Percentiles rank a stretch among this genome's conserved stretches.
Conservation (phyloP, 345 rosid genomes). For the Crucihimalaya himalaica region DNA sequence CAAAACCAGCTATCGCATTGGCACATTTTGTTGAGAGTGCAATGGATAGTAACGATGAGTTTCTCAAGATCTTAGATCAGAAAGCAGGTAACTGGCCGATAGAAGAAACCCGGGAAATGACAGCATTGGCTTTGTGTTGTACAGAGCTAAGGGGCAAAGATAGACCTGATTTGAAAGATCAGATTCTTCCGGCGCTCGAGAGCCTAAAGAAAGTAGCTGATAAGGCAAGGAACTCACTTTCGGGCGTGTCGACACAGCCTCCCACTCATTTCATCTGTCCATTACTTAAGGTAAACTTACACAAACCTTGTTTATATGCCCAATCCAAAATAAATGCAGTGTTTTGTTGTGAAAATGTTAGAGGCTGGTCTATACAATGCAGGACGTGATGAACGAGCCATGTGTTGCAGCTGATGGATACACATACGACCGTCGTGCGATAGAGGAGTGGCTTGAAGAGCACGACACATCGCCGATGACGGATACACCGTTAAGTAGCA, state of each 20-base stretch:
- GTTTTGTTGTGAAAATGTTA: not conserved
- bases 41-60: slow-evolving; percentile 45
- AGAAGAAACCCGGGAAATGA: slow-evolving; percentile 71
- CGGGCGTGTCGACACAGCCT: slow-evolving; percentile 33
- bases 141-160: slow-evolving; percentile 83
- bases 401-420: slow-evolving; percentile 92
- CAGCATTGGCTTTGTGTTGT: slow-evolving; percentile 65
- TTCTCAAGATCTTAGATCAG: slow-evolving; percentile 60
- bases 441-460: slow-evolving; percentile 71
- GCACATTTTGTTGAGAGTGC: slow-evolving; percentile 71
- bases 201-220: slow-evolving; percentile 60
- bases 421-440: slow-evolving; percentile 73
- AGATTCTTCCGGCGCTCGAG: slow-evolving; percentile 73
- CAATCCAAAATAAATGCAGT: too few relatives aligned
- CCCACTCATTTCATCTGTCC: slow-evolving; percentile 86
- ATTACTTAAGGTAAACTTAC: slow-evolving; percentile 61
- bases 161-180: slow-evolving; percentile 55
- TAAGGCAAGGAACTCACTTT: slow-evolving; percentile 43
- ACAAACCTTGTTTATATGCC: not conserved
- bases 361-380: slow-evolving; percentile 22
- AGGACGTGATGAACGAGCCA: slow-evolving; percentile 87
- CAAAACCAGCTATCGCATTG: slow-evolving; percentile 74
- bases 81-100: slow-evolving; percentile 77
- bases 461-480: slow-evolving; percentile 79
- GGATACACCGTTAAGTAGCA: slow-evolving; percentile 47